Percentiles rank a stretch among this genome's conserved stretches.
phyloP scores from a whole-genome alignment of 2,329 filamentous ascomycete species.

The Fusarium oxysporum region DNA sequence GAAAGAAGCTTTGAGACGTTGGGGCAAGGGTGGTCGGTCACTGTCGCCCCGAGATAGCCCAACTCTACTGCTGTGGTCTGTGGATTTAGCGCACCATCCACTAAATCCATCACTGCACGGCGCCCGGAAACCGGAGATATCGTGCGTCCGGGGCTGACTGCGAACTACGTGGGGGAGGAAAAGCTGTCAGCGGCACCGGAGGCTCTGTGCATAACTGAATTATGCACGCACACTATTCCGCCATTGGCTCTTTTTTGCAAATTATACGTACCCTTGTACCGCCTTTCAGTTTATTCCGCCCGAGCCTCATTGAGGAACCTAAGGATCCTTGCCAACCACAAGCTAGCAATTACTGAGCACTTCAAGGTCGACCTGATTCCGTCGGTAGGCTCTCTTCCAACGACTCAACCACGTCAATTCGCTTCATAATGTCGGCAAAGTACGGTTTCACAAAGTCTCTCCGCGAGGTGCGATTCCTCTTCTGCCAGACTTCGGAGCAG shows the following conservation, averaged over 20 bases:
- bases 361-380: slow-evolving; percentile 23
- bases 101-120: slow-evolving; percentile 8
- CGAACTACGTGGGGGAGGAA: slow-evolving; percentile 1
- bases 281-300: slow-evolving; percentile 38
- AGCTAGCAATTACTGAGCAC: slow-evolving; percentile 46
- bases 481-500: slow-evolving; percentile 93
- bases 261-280: not conserved
- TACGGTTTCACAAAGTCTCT: slow-evolving; percentile 90
- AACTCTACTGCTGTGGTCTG: not conserved
- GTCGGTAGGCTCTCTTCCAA: not conserved
- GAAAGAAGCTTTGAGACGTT: slow-evolving; percentile 37
- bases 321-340: slow-evolving; percentile 46
- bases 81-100: slow-evolving; percentile 18
- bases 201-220: slow-evolving; percentile 12
- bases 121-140: slow-evolving; percentile 40
- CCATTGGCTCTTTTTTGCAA: slow-evolving; percentile 23
- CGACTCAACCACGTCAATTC: slow-evolving; percentile 4
- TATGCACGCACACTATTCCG: slow-evolving; percentile 20
- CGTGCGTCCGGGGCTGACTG: slow-evolving; percentile 20
- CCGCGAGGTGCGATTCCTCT: slow-evolving; percentile 96
- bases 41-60: slow-evolving; percentile 36
- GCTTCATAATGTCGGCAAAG: slow-evolving; percentile 81
- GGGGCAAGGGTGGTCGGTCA: slow-evolving; percentile 34
- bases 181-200: slow-evolving; percentile 31
- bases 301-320: slow-evolving; percentile 29